Evolutionary conservation across 2,329 filamentous ascomycete species (phyloP), one percentile per base, ranked within the genome.

Genomic region (Sclerotinia trifoliorum): DNA sequence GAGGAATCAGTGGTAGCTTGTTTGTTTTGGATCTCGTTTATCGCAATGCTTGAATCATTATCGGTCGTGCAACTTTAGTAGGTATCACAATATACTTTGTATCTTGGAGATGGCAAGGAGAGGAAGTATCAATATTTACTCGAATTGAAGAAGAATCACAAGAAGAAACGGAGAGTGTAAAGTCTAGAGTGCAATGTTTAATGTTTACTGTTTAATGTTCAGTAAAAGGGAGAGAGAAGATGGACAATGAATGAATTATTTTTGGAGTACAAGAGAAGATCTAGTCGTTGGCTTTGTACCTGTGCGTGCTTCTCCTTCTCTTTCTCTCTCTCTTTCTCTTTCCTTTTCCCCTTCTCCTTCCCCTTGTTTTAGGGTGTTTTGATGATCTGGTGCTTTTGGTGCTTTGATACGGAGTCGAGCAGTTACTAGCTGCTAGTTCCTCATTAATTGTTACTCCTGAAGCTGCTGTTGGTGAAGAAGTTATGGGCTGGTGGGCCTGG

Each of bases 11-110:
- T 17, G 46, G 48, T 29, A 42, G 49, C 17, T 26, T 63, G 35
- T 17, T 62, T 63, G 49, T 29, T 29, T 52, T 46, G 44, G 44
- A 52, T 51, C 44, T 49, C n/a, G 17, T 70, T 62, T 68, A 68
- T 54, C 19, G 54, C 21, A 65, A 61, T 48, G 48, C 48, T 54
- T 46, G 24, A 56, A 66, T 65, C 66, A 70, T 67, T 55, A 67
- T 57, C 65, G 56, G 46, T 42, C 48, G 39, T 63, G 19, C 6
- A 46, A 35, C 29, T 51, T 60, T 48, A 54, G 44, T 32, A 42
- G 39, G 13, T 42, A 26, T 44, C 55, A 49, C n/a, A 51, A 44
- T 29, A 61, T 62, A 35, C 55, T 62, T 42, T 21, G 44, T 17
- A 32, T 15, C 10, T 32, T 13, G 24, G 39, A 29, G 29, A 44